phyloP scores from a whole-genome alignment of 2,329 filamentous ascomycete genomes.

The Sclerotinia nivalis region DNA sequence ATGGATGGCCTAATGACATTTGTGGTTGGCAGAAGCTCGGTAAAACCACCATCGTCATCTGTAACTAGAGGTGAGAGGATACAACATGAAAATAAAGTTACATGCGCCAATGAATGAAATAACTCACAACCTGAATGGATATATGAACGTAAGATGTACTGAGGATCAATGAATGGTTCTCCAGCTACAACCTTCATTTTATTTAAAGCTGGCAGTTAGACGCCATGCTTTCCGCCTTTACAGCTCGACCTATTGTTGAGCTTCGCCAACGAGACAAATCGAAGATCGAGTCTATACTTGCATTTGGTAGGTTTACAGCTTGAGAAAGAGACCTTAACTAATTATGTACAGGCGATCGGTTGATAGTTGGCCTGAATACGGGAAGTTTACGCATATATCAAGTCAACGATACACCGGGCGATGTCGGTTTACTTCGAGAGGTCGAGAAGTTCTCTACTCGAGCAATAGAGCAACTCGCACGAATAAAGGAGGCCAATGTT shows the following conservation, averaged over 20 bases:
- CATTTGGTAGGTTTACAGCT: slow-evolving; percentile 64
- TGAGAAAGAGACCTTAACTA: slow-evolving; percentile 23
- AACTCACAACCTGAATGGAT: neutral
- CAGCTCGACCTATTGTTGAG: slow-evolving; percentile 94
- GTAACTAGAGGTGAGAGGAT: slow-evolving; percentile 7
- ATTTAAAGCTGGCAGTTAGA: slow-evolving; percentile 33
- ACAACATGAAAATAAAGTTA: slow-evolving; percentile 24
- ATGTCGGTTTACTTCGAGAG: slow-evolving; percentile 83
- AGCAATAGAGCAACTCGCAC: slow-evolving; percentile 88
- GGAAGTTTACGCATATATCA: slow-evolving; percentile 89
- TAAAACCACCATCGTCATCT: slow-evolving; percentile 20
- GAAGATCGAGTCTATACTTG: slow-evolving; percentile 92
- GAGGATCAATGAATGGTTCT: slow-evolving; percentile 15
- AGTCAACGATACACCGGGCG: slow-evolving; percentile 66
- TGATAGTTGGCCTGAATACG: slow-evolving; percentile 89
- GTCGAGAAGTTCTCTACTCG: slow-evolving; percentile 91
- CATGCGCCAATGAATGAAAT: slow-evolving; percentile 30
- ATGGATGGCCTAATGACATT: neutral
- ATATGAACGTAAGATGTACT: slow-evolving; percentile 9
- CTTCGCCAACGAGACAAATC: slow-evolving; percentile 93
- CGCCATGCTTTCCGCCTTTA: slow-evolving; percentile 96
- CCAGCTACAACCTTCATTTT: slow-evolving; percentile 6
- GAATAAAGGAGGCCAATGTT: slow-evolving; percentile 92
- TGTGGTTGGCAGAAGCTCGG: slow-evolving; percentile 16
- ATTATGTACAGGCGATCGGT: slow-evolving; percentile 67